Base-by-base conservation (phyloP, 306 rosid genomes). In the Fragaria iinumae region DNA sequence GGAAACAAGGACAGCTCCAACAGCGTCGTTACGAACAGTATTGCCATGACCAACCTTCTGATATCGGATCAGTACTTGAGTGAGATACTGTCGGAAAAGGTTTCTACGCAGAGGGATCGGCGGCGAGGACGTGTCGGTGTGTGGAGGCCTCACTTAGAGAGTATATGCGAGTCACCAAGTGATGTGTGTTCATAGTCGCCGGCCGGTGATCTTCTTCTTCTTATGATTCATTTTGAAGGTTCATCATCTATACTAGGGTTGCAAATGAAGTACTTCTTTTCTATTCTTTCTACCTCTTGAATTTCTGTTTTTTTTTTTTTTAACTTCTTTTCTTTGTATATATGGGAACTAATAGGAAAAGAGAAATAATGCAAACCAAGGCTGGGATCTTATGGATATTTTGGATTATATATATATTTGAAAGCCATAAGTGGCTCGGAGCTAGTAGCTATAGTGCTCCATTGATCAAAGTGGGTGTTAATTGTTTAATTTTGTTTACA, bases 111-210 rank as follows among this genome's bases (percentile, higher is more conserved):
- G 77, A 81, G 86, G 75, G 98, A 94, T 17, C 87, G 89, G 69
- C 73, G 97, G 82, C 88, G 96, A 76, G 97, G 96, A 9, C 96
- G 98, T 16, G 92, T 88, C 18, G 96, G 91, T 3, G 96, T 90
- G 7, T 92, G 98, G 98, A 88, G 97, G 64, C 98, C 98, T 74
- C 95, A 88, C 80, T 78, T 95, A 59, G 95, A 95, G 72, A 92
- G 96, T 85, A 95, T 95, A 73, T 84, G 88, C 34, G 98, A 95
- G 86, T 92, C 97, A 34, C 93, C 96, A 3, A 76, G 39, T 75
- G 85, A 90, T 84, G 47, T 23, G 72, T 78, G 48, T 45, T 29
- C 14, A 3, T 2, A 1, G 2, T 16, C 25, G 13, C 38, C 17
- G 29, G 20, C 32, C 70, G 45, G 67, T 20, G 20, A 25, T 32